These are phyloP conservation scores for Neurospora pannonica DNA, from an alignment of 495 filamentous ascomycete species.

Conservation along the genomic window DNA sequence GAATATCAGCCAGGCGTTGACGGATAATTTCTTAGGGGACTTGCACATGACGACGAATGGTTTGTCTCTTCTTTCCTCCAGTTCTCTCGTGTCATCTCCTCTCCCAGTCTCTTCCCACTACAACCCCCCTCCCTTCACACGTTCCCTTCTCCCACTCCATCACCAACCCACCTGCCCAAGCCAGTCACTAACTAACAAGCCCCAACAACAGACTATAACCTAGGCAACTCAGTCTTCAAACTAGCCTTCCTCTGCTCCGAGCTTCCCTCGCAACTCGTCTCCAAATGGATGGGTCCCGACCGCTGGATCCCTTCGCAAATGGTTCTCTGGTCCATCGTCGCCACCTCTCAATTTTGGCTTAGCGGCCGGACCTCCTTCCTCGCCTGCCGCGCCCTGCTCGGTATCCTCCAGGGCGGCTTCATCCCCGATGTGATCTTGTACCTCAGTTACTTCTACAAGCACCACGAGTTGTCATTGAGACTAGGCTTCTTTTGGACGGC, in stretches of 20 bases:
- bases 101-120: not conserved
- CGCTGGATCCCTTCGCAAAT: conserved; percentile 81
- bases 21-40: conserved; percentile 31
- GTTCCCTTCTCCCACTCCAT: too few relatives aligned
- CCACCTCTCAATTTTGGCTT: conserved; percentile 57
- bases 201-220: conserved; percentile 69
- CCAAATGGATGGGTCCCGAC: conserved; percentile 72
- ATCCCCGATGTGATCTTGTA: conserved; percentile 51
- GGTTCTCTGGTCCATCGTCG: conserved; percentile 67
- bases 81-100: not conserved
- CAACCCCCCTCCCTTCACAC: not conserved
- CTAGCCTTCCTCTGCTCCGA: conserved; percentile 61
- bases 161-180: too few relatives aligned
- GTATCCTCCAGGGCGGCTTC: conserved; percentile 69
- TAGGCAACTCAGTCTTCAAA: conserved; percentile 65
- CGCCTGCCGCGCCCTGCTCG: conserved; percentile 54
- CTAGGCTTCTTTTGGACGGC: conserved; percentile 52
- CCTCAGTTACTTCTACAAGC: conserved; percentile 62
- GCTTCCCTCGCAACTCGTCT: conserved; percentile 65
- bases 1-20: conserved; percentile 41
- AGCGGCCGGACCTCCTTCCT: conserved; percentile 53
- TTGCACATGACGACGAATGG: conserved; percentile 28
- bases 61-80: conserved; percentile 5
- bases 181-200: too few relatives aligned
- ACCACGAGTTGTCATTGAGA: conserved; percentile 50